Base-by-base conservation (phyloP, 306 rosid species). In the Arachis stenosperma region DNA sequence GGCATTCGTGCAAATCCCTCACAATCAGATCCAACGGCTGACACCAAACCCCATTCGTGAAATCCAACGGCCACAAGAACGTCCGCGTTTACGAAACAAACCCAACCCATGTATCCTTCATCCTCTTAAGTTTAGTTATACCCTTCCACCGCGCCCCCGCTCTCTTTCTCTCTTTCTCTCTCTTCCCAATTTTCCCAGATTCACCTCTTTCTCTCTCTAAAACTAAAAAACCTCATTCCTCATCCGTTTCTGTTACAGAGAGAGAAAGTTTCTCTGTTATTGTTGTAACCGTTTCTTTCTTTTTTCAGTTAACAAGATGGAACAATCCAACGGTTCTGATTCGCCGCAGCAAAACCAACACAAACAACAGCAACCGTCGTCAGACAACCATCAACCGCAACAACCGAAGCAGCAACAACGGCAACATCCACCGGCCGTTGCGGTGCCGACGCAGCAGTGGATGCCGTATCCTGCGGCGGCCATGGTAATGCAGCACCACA, bases 391-490 rank as follows among this genome's bases (percentile, higher is more conserved):
- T 61, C 59, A 56, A 11, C 74, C 44, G 51, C 85, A 60, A 50
- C 59, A 55, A 3, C 55, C 13, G 8, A 82, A 79, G 37, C 82
- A 56, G 22, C 81, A 40, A 12, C 76, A 64, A 14, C 47, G 61
- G 1, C 71, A 50, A 10, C 82, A 74, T n/a, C 76, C 56, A 2
- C 79, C 68, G 10, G 84, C 43, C 61, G 82, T 79, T 14, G 84
- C 75, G 29, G 71, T 82, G 43, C 78, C 67, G 52, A 88, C 82
- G 22, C 97, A 77, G 66, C 89, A 61, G 78, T 89, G 96, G 98
- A 64, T 91, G 80, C 87, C 96, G 83, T 95, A 89, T 59, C 99
- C 91, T 15, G 78, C 92, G 64, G 81, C 97, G 67, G 92, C 97
- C 9, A 84, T 95, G 99, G 96, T 95, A 88, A 90, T 95, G 98